Evolutionary conservation across 2,329 filamentous ascomycete species (phyloP).

Genomic region (Xylariaceae sp.): DNA sequence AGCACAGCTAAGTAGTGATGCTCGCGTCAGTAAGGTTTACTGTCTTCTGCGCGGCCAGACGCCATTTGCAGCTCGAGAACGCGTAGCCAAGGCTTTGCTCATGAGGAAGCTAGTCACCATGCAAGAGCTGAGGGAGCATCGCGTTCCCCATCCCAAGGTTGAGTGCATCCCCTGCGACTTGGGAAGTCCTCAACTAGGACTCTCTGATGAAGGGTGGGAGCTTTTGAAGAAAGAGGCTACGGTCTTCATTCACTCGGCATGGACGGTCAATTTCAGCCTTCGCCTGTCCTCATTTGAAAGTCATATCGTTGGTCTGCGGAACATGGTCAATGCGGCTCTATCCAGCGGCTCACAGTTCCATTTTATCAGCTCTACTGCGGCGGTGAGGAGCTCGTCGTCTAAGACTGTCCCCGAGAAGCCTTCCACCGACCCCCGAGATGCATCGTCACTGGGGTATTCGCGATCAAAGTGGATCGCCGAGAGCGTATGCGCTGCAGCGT

Average conservation of each 20-base stretch:
- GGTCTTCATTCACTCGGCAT: conserved; percentile 58
- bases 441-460: conserved; percentile 49
- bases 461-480: conserved; percentile 57
- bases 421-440: conserved; percentile 35
- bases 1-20: conserved; percentile 34
- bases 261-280: conserved; percentile 62
- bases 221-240: conserved; percentile 38
- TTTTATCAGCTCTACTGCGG: conserved; percentile 24
- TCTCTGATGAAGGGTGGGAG: conserved; percentile 36
- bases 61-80: conserved; percentile 34
- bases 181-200: conserved; percentile 42
- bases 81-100: conserved; percentile 40
- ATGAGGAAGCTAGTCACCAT: conserved; percentile 19
- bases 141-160: conserved; percentile 31
- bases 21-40: conserved; percentile 41
- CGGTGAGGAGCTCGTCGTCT: conserved; percentile 1
- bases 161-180: conserved; percentile 44
- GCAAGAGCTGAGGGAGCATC: conserved; percentile 16
- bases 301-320: conserved; percentile 44
- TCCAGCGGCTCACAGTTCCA: conserved; percentile 12
- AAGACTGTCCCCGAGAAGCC: conserved; percentile 36
- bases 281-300: conserved; percentile 50
- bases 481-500: conserved; percentile 41
- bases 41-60: conserved; percentile 51
- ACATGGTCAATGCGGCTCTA: conserved; percentile 42